A percentile compares a stretch with the other conserved stretches of the same genome.
Evolutionary conservation across 495 filamentous ascomycete genomes (phyloP).

Genomic region (Tuber indicum): DNA sequence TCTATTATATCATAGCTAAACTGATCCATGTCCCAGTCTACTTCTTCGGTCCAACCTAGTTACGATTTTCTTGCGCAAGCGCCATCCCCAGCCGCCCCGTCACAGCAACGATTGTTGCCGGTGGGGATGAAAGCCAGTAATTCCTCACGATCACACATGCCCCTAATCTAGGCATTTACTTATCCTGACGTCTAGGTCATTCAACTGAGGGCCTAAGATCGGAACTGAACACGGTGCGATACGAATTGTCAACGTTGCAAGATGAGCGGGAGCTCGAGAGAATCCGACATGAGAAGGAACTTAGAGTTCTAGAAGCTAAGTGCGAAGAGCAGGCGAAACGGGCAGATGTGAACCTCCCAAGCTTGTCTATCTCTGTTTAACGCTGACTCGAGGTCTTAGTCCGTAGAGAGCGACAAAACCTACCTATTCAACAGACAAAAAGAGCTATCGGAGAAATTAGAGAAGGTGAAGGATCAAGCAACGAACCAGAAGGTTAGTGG

Average conservation of each 20-base stretch:
- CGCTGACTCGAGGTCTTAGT: slow-evolving; percentile 41
- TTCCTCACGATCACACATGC: neutral
- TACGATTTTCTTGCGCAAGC: slow-evolving; percentile 15
- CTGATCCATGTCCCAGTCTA: slow-evolving; percentile 12
- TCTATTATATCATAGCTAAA: neutral
- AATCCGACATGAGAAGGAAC: slow-evolving; percentile 72
- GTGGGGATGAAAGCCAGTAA: slow-evolving; percentile 28
- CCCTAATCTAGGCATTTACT: neutral
- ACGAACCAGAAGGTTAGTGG: slow-evolving; percentile 55
- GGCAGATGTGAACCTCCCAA: slow-evolving; percentile 47
- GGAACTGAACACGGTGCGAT: slow-evolving; percentile 60
- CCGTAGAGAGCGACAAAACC: slow-evolving; percentile 61
- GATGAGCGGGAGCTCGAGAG: slow-evolving; percentile 76
- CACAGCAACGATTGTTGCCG: slow-evolving; percentile 21
- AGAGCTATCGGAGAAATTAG: slow-evolving; percentile 60
- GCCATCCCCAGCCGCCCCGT: slow-evolving; percentile 10
- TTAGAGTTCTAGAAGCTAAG: slow-evolving; percentile 65
- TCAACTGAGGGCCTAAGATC: slow-evolving; percentile 62
- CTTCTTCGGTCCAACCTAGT: slow-evolving; percentile 13
- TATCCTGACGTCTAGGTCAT: slow-evolving; percentile 20
- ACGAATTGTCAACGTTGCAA: slow-evolving; percentile 61
- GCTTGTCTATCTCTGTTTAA: neutral
- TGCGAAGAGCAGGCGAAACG: slow-evolving; percentile 79
- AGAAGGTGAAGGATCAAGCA: slow-evolving; percentile 59
- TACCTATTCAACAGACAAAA: slow-evolving; percentile 67